These are phyloP conservation scores for Penicillium crystallinum DNA, from an alignment of 495 filamentous ascomycete species.

Conservation along the genomic window DNA sequence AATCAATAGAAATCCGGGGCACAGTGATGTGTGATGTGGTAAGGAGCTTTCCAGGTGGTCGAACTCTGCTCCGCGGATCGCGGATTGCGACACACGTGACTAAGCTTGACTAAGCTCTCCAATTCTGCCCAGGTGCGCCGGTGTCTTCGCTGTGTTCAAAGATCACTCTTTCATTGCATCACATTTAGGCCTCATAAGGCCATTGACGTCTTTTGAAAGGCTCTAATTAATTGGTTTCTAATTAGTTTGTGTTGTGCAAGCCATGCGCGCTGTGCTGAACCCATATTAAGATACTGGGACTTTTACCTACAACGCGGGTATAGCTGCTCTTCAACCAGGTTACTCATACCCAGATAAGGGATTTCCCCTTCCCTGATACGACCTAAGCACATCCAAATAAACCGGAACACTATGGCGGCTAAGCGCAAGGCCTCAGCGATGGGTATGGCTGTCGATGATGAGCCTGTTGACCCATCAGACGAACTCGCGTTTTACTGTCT, in stretches of 20 bases:
- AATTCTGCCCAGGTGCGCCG: not conserved
- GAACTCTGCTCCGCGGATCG: conserved; percentile 27
- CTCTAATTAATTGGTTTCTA: not conserved
- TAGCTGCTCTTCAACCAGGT: conserved; percentile 4
- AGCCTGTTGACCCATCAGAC: conserved; percentile 73
- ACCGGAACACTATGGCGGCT: conserved; percentile 53
- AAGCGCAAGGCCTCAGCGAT: conserved; percentile 71
- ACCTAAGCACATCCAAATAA: not conserved
- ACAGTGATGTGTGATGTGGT: conserved; percentile 7
- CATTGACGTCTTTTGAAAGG: not conserved
- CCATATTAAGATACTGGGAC: conserved; percentile 4
- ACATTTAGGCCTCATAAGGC: not conserved
- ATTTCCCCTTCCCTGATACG: not conserved
- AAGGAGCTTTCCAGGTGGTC: conserved; percentile 23
- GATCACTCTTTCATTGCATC: not conserved
- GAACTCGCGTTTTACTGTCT: conserved; percentile 90
- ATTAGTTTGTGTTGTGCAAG: not conserved
- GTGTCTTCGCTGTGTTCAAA: not conserved
- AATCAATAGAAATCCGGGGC: conserved; percentile 2
- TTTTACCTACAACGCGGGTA: conserved; percentile 2
- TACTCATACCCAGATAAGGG: not conserved
- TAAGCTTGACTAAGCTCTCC: conserved; percentile 14
- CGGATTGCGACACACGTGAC: conserved; percentile 15
- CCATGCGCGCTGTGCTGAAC: not conserved
- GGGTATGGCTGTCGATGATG: conserved; percentile 53